Base-by-base conservation (phyloP, 306 rosid species). In the Prunus dulcis region DNA sequence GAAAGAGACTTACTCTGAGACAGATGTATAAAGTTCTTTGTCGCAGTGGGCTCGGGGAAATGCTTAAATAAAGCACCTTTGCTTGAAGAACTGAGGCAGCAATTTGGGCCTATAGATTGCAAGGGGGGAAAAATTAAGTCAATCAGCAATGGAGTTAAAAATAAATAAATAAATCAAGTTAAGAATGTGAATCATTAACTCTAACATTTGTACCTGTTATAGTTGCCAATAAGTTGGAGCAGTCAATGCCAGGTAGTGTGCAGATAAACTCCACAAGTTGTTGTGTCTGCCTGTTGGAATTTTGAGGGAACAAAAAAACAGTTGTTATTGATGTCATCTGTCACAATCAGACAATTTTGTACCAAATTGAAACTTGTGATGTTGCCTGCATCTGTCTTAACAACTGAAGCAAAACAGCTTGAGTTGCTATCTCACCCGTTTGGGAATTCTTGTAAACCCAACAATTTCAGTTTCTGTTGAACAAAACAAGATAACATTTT, bases 1-100 rank as follows among this genome's bases (percentile, higher is more conserved):
- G 67, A 41, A 72, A 23, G 67, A 17, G 56, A 83, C 92, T 77
- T 82, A 88, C 97, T 92, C 81, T 92, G 93, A 84, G 94, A 80
- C 64, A 93, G 65, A 85, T 90, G 96, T 23, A 90, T 80, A 83
- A 85, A 76, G 82, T 86, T 90, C 87, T 90, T 89, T 51, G 97
- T 93, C 23, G 97, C 84, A 12, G 94, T 82, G 74, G 96, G 80
- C 73, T 86, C 90, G 71, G 94, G 94, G 47, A 82, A 90, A 17
- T 89, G 89, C 46, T 79, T 85, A 77, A 84, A 76, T 52, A 86
- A 83, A 4, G 68, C 62, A 60, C 71, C 84, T 34, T 84, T 74
- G 45, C 83, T 71, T 7, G 96, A 80, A 62, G 90, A 84, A 68
- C 60, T 86, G 38, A 88, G 27, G 73, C 96, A 88, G 80, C 92